Evolutionary conservation across 2,329 filamentous ascomycete species (phyloP), one percentile per base, ranked within the genome.

Genomic region (Trichoderma pleuroti): DNA sequence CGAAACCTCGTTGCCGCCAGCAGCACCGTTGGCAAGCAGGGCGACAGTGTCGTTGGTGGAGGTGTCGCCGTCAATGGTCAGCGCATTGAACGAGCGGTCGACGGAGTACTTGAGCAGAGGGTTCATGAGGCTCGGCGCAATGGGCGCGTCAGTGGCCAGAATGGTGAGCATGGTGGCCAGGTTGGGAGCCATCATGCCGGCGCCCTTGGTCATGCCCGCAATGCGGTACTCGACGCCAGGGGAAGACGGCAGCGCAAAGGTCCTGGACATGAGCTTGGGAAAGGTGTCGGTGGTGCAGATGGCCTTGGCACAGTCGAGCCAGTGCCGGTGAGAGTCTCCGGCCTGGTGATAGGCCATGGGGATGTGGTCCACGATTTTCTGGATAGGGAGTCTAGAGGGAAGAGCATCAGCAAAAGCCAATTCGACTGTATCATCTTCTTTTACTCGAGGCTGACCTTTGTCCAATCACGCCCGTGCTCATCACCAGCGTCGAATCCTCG

Each of bases 231-330:
- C 90, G 63, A 89, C 85, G 21, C 86, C 86, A 0, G 92, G 89
- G 5, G 92, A 92, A 1, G 92, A 94, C 5, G 96, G 94, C 36
- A 99, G 88, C 32, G 86, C 90, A 82, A 98, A 99, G 16, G 90
- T 89, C 75, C 88, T 90, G 24, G 94, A 98, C 76, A 95, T 86
- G 74, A 99, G 90, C 83, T 99, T 99, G 71, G 96, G 96, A 81
- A 99, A 99, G 4, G 96, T 98, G 82, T 99, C 96, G 18, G 96
- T 99, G 14, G 96, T 99, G 86, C 95, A 98, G 78, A 99, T 98
- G 52, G 96, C 95, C 76, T 90, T 91, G 71, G 96, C 96, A 56
- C 93, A 91, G 68, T 86, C 86, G 60, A 99, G 84, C 96, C 95
- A 99, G 82, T 96, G 89, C 72, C 92, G 87, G 82, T 98, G 94